phyloP scores from a whole-genome alignment of 495 filamentous ascomycete species.

The Penicillium angulare region DNA sequence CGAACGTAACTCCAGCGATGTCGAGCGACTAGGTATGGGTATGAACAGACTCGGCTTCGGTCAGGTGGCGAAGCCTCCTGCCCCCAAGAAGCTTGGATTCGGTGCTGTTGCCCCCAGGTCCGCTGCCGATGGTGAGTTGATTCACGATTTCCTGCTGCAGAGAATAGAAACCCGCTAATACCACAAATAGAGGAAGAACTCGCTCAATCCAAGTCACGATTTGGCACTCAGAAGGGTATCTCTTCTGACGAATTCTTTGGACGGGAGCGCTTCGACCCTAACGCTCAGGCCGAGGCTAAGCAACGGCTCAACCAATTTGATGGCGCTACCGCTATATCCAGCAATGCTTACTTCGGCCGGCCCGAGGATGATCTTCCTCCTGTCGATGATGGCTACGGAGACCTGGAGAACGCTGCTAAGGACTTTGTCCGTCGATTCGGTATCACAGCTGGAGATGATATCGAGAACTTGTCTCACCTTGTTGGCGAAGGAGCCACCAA shows the following conservation, averaged over 20 bases:
- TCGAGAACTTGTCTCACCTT: conserved; percentile 80
- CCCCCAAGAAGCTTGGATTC: conserved; percentile 79
- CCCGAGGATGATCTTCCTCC: conserved; percentile 65
- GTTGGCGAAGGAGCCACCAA: conserved; percentile 81
- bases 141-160: neutral
- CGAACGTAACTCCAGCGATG: conserved; percentile 66
- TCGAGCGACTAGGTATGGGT: conserved; percentile 91
- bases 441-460: conserved; percentile 89
- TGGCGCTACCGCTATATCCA: conserved; percentile 86
- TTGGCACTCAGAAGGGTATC: conserved; percentile 91
- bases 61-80: conserved; percentile 64
- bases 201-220: conserved; percentile 43
- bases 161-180: conserved; percentile 9
- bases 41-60: conserved; percentile 86
- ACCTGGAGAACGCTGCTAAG: conserved; percentile 86
- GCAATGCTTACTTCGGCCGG: conserved; percentile 94
- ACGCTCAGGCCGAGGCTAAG: conserved; percentile 81
- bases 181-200: conserved; percentile 38
- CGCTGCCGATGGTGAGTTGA: conserved; percentile 62
- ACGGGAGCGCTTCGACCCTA: conserved; percentile 78
- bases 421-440: conserved; percentile 95
- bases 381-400: conserved; percentile 72
- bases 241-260: conserved; percentile 98
- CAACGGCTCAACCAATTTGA: conserved; percentile 86
- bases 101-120: conserved; percentile 71